These are phyloP conservation scores for Stemphylium vesicarium DNA, from an alignment of 2,329 filamentous ascomycete species.

Conservation along the genomic window DNA sequence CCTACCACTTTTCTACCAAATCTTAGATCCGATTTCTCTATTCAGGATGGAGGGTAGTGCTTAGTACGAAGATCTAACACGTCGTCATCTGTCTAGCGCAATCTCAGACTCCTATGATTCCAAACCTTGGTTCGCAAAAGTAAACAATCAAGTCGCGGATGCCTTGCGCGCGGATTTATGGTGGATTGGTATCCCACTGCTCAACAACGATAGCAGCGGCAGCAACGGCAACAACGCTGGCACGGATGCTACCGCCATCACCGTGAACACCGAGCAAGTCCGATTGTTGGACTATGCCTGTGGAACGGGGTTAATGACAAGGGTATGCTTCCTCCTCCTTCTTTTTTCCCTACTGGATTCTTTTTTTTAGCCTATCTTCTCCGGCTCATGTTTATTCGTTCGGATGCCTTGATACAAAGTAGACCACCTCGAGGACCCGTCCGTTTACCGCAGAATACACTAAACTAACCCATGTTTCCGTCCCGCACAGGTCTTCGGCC, in stretches of 20 bases:
- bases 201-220: conserved; percentile 36
- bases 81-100: conserved; percentile 48
- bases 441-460: too few relatives aligned
- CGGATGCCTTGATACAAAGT: not conserved
- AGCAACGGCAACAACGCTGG: conserved; percentile 24
- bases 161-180: conserved; percentile 61
- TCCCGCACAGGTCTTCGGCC: conserved; percentile 60
- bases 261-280: conserved; percentile 39
- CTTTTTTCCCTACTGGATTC: not conserved
- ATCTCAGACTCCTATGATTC: conserved; percentile 63
- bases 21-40: not conserved
- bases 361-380: too few relatives aligned
- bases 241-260: too few relatives aligned
- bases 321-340: conserved; percentile 54
- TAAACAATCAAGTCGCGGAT: conserved; percentile 60
- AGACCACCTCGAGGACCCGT: not conserved
- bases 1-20: not conserved
- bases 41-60: not conserved
- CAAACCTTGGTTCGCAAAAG: conserved; percentile 59
- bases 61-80: not conserved
- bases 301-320: conserved; percentile 71
- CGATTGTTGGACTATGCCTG: conserved; percentile 76
- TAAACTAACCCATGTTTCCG: too few relatives aligned
- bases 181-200: conserved; percentile 69
- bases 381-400: too few relatives aligned